Base-by-base conservation (phyloP, 805 yeast species). In the Ogataea paradorogensis region DNA sequence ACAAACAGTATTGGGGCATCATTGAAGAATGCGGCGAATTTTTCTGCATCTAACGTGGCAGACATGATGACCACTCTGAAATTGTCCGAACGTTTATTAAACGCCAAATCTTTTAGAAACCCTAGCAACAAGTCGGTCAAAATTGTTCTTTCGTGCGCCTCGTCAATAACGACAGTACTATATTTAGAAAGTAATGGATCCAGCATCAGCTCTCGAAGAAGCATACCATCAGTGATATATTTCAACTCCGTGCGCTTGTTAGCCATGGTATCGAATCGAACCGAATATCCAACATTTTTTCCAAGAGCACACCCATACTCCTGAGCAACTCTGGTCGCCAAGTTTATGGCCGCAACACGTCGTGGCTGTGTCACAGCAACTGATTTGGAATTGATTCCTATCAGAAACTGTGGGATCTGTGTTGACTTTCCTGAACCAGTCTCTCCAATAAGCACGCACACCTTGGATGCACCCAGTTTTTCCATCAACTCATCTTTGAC, bases 301-400 rank as follows among this genome's bases (percentile, higher is more conserved):
- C 99, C 98, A 8, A 91, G 58, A 5, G 58, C 59, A 42, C 87
- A 76, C 1, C 95, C 96, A 51, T 73, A 71, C 62, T 91, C 99
- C 50, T 86, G 87, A 10, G 96, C 79, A 4, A 91, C 99, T 66
- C 99, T 82, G 20, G 84, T 75, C 0, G 98, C 98, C 58, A 91
- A 73, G 45, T 89, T 88, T 35, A 93, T 87, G 2, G 99, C 99
- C 3, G 99, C 98, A 27, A 91, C 99, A 57, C 98, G 76, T 66
- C 99, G 82, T 1, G 99, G 99, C 66, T 91, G 98, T 0, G 99
- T 90, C 7, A 93, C 91, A 0, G 95, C 98, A 15, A 91, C 80
- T 18, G 74, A 69, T 44, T 77, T 78, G 14, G 63, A 61, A 26
- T 62, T 57, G 33, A 65, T 63, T 0, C 77, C 73, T 63, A 85